Base-by-base conservation (phyloP, 1,139 yeast species). In the Geotrichum klebahnii region DNA sequence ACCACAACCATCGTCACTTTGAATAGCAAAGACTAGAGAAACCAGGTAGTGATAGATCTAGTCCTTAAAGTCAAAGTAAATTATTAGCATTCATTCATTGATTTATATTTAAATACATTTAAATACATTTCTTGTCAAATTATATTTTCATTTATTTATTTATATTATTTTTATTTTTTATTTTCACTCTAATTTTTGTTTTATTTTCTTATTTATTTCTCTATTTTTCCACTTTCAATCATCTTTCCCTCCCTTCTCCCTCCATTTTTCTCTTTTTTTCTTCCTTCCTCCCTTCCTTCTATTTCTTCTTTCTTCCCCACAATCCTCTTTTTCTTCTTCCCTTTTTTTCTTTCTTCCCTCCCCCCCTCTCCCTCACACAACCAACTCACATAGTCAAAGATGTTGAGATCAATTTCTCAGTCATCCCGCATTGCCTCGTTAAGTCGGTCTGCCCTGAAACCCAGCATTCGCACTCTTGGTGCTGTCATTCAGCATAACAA, bases 391-490 rank as follows among this genome's bases (percentile, higher is more conserved):
- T 35, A 14, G 39, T 26, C 19, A 46, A 52, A 39, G 45, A 56
- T 56, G 59, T 50, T 56, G 55, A 55, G 59, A 54, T 53, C 58
- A 36, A 28, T 52, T 34, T 51, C 54, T 39, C 55, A 54, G 39
- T 52, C 57, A 40, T 51, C 57, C 48, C 50, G 51, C 46, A 52
- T 45, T 41, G 16, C 44, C 26, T 17, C 44, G 22, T 24, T 40
- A 17, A 48, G 53, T 40, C 48, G 52, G 33, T 41, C 47, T 28
- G 54, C 50, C 43, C 45, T 44, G 38, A 45, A 48, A 41, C 37
- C 53, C 37, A 22, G 41, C 36, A 41, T 50, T 38, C 50, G 52
- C 44, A 44, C 49, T 33, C 36, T 52, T 17, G 50, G 52, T 22
- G 43, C 54, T 50, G 36, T 35, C 35, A 41, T 48, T 16, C 52